phyloP scores from a whole-genome alignment of 495 filamentous ascomycete genomes.

The Daldinia decipiens region DNA sequence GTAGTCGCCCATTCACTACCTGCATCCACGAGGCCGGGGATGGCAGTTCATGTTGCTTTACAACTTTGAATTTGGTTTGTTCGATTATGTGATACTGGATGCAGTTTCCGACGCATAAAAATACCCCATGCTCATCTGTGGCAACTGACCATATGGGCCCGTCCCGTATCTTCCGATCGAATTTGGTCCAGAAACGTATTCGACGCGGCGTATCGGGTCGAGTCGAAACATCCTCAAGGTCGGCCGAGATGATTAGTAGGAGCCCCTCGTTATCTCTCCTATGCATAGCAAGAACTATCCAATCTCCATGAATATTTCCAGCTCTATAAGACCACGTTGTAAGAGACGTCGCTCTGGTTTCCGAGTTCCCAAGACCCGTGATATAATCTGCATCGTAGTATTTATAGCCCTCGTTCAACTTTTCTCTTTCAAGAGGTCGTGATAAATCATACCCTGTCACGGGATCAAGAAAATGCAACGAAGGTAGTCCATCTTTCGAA shows the following conservation, averaged over 20 bases:
- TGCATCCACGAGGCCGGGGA: constrained; percentile 57
- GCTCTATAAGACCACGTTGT: constrained; percentile 59
- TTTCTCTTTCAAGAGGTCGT: constrained; percentile 49
- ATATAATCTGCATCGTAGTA: constrained; percentile 48
- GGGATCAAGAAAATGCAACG: constrained; percentile 60
- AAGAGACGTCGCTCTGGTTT: constrained; percentile 55
- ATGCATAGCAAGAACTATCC: constrained; percentile 58
- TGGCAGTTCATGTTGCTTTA: constrained; percentile 51
- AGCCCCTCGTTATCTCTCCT: constrained; percentile 51
- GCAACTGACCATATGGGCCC: constrained; percentile 55
- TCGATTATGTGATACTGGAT: constrained; percentile 61
- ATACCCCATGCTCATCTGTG: constrained; percentile 55
- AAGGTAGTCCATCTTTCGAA: constrained; percentile 48
- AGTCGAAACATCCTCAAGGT: constrained; percentile 30
- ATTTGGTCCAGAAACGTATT: constrained; percentile 59
- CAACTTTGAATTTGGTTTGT: constrained; percentile 56
- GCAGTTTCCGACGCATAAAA: constrained; percentile 55
- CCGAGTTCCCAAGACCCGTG: constrained; percentile 53
- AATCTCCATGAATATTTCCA: constrained; percentile 47
- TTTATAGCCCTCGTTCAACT: constrained; percentile 12
- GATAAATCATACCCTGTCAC: constrained; percentile 59
- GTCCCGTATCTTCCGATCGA: constrained; percentile 52
- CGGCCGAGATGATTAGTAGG: constrained; percentile 58
- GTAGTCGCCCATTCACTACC: constrained; percentile 53
- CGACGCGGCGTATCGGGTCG: constrained; percentile 14